Percentiles rank a stretch among this genome's conserved stretches.
Evolutionary conservation across 306 rosid species (phyloP).

Genomic region (Pyrus bretschneideri): DNA sequence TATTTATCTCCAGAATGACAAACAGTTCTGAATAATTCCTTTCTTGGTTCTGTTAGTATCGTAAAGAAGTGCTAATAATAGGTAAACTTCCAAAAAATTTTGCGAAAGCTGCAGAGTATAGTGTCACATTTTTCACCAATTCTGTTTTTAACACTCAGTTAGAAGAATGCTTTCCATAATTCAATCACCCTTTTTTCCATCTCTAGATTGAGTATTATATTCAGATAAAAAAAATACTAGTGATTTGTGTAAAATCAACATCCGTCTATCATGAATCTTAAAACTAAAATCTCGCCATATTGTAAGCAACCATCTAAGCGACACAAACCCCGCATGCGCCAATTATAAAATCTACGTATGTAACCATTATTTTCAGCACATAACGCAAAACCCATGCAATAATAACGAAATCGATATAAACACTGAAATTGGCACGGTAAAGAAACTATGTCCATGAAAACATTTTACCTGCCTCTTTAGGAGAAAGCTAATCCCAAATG

Average conservation of each 20-base stretch:
- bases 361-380: neutral
- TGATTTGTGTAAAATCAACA: neutral
- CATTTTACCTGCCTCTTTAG: conserved; percentile 74
- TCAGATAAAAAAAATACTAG: neutral
- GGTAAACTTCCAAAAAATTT: neutral
- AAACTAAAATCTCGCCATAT: neutral
- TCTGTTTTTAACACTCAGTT: neutral
- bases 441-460: neutral
- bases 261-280: neutral
- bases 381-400: neutral
- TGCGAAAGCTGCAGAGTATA: neutral
- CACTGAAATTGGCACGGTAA: neutral
- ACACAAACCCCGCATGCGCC: neutral
- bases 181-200: neutral
- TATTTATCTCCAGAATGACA: neutral
- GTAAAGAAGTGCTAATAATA: neutral
- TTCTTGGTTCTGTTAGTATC: neutral
- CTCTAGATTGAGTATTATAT: neutral
- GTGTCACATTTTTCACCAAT: neutral
- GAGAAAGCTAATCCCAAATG: conserved; percentile 88
- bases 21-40: neutral
- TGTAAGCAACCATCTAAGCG: neutral
- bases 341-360: neutral
- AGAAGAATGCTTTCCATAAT: too few species aligned
- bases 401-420: neutral